Evolutionary conservation across 1,139 yeast species (phyloP).

Genomic region (Debaryomyces singareniensis): DNA sequence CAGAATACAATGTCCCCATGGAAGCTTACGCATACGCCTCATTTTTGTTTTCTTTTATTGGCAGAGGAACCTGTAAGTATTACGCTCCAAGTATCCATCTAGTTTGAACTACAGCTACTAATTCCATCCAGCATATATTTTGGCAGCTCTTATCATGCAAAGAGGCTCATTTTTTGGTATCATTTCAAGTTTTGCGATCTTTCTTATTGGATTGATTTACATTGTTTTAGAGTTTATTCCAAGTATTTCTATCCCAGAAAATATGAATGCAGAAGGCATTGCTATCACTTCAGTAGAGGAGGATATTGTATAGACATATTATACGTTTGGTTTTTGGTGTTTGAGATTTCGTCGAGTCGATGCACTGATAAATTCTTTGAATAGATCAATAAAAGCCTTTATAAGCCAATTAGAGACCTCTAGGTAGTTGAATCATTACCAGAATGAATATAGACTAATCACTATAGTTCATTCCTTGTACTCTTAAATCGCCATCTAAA

Average conservation of each 20-base stretch:
- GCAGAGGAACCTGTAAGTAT: slow-evolving; percentile 66
- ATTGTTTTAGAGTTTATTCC: slow-evolving; percentile 64
- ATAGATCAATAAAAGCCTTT: no score
- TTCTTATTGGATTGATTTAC: slow-evolving; percentile 53
- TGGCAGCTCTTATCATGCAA: slow-evolving; percentile 58
- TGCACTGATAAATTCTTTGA: no score
- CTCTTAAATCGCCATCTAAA: no score
- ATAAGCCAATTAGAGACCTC: no score
- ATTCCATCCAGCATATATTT: slow-evolving; percentile 43
- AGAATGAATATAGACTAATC: no score
- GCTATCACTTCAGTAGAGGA: slow-evolving; percentile 39
- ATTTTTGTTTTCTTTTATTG: slow-evolving; percentile 75
- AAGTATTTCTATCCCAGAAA: slow-evolving; percentile 65
- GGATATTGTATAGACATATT: slow-evolving; percentile 29
- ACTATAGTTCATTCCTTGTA: no score
- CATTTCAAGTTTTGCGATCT: slow-evolving; percentile 50
- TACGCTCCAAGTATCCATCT: no score
- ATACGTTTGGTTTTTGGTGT: no score
- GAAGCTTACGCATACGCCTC: slow-evolving; percentile 69
- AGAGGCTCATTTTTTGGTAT: slow-evolving; percentile 53
- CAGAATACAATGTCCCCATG: slow-evolving; percentile 61
- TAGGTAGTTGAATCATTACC: no score
- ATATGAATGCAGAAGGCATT: slow-evolving; percentile 56
- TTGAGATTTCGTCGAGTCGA: no score
- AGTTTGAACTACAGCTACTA: background rate